Evolutionary conservation across 768 basidiomycete species (phyloP), one percentile per base, ranked within the genome.

Genomic region (Mycena chlorophos): DNA sequence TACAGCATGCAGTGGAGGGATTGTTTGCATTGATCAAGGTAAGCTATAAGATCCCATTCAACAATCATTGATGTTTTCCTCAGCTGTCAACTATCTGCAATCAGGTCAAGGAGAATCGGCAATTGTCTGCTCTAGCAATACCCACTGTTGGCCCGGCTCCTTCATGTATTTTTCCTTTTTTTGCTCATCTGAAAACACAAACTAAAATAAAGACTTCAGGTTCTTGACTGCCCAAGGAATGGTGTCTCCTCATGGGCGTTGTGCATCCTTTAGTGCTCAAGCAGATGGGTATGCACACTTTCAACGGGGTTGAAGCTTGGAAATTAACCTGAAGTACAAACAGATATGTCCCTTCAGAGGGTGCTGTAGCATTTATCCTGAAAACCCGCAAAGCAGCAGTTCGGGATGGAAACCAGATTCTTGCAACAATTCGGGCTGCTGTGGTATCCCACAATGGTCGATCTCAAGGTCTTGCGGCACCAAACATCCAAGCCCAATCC

Each of bases 21-120:
- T 62, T 27, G 61, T 62, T 5, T 54, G 53, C 49, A 47, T 62
- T 19, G 61, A 62, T 23, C 57, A 56, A 37, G 61, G 61, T 58
- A 27, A 25, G 34, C 19, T 28, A 38, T 19, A 3, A 20, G 29
- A 19, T 17, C 37, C 16, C 3, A 23, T 6, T 51, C 5, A 34
- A 8, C 17, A 8, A 16, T 12, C 28, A 10, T 5, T 5, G 10
- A 20, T 20, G 16, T 29, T 23, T 17, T 12, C 26, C 31, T 25
- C 14, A 60, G 58, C 58, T 34, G 48, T 60, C 26, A 34, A 17
- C 3, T 55, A 60, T 27, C 34, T 60, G 3, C 49, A 60, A 40
- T 55, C 54, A 5, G 58, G 58, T 1, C 49, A 50, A 2, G 58
- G 38, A 3, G 58, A 60, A 43, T 42, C 50, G 17, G 58, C 58